Evolutionary conservation across 2,329 filamentous ascomycete species (phyloP), one percentile per base, ranked within the genome.

Genomic region (Ascochyta koolunga): DNA sequence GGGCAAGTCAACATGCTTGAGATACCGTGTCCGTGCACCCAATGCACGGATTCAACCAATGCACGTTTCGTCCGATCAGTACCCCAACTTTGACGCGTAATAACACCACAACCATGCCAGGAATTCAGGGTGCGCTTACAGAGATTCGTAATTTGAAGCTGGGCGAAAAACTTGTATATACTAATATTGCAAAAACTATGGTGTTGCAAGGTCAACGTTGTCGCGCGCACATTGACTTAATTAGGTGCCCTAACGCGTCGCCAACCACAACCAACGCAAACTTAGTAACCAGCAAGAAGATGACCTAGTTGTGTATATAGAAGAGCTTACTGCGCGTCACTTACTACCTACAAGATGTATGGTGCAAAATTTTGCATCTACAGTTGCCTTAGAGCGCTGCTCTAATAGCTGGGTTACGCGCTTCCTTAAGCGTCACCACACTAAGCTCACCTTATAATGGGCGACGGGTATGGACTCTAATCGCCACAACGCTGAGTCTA

Each of bases 231-330:
- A 37, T 21, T 2, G 35, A 21, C 16, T n/a, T n/a, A n/a, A 7
- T 8, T 5, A 37, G 35, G 18, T 21, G 6, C 35, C 35, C 16
- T 18, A 7, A 37, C 16, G 16, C 16, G 35, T 21, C 18, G 35
- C 16, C 35, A 37, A 37, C 18, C 10, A 21, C 18, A 37, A n/a
- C n/a, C 35, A 21, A 13, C 35, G 18, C 16, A 33, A 36, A 11
- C 46, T 56, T 18, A 50, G 13, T 31, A 3, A 11, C 40, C 40
- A 46, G n/a, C 46, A 61, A 45, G 56, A 61, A 36, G 22, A 16
- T 15, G 39, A 56, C 45, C 62, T 66, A 60, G 41, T 62, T 35
- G 16, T 46, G 24, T 61, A 66, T 43, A 64, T 66, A 18, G 39
- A 61, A n/a, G 39, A 36, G 37, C 53, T 65, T 36, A 49, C 31